Percentiles rank a stretch among this genome's conserved stretches.
phyloP scores from a whole-genome alignment of 1,139 yeast species.

The Pneumocystis sp. region DNA sequence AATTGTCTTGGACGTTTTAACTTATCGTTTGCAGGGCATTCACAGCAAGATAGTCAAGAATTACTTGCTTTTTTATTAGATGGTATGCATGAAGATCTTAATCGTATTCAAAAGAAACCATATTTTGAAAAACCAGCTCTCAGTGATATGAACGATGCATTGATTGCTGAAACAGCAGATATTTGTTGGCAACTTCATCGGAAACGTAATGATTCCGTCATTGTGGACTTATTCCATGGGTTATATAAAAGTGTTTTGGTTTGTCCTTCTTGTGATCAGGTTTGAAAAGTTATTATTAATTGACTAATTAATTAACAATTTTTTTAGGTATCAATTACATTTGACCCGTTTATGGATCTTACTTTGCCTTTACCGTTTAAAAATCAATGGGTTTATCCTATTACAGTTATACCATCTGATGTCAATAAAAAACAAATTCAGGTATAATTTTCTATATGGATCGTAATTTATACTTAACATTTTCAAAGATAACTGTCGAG shows the following conservation, averaged over 20 bases:
- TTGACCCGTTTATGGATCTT: slow-evolving; percentile 85
- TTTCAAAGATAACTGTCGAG: slow-evolving; percentile 35
- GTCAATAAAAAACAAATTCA: slow-evolving; percentile 28
- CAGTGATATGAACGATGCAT: slow-evolving; percentile 38
- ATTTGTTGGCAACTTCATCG: slow-evolving; percentile 73
- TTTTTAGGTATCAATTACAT: slow-evolving; percentile 19
- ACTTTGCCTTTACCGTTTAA: slow-evolving; percentile 79
- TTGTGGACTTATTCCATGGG: slow-evolving; percentile 79
- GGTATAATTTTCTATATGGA: background rate
- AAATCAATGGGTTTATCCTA: slow-evolving; percentile 54
- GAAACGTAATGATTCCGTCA: slow-evolving; percentile 68
- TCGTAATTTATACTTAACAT: background rate
- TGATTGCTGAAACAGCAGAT: slow-evolving; percentile 45
- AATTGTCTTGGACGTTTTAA: slow-evolving; percentile 64
- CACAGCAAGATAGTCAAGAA: slow-evolving; percentile 94
- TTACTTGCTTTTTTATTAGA: slow-evolving; percentile 78
- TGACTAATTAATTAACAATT: background rate
- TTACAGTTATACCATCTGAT: slow-evolving; percentile 46
- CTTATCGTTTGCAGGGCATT: slow-evolving; percentile 70
- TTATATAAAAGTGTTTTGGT: slow-evolving; percentile 75
- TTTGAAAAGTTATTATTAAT: slow-evolving; percentile 46
- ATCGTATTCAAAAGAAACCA: slow-evolving; percentile 68
- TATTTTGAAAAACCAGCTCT: slow-evolving; percentile 79
- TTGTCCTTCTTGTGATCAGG: slow-evolving; percentile 71
- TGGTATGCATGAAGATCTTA: slow-evolving; percentile 86